phyloP scores from a whole-genome alignment of 2,329 filamentous ascomycete genomes.

The Pestalotiopsis sp. region DNA sequence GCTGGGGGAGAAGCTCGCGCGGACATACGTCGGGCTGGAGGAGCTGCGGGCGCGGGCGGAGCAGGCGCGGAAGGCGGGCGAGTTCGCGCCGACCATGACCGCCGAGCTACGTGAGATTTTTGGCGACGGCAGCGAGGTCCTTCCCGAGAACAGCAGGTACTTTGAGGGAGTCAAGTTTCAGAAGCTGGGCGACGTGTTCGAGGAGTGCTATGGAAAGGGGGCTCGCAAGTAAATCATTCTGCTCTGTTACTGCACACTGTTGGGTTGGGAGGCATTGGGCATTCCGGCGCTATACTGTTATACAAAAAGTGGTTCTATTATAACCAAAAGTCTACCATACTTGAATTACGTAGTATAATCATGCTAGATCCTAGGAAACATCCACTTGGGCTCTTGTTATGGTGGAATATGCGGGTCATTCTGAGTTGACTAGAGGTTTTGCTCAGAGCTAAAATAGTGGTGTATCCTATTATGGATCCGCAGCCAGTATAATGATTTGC shows the following conservation, averaged over 20 bases:
- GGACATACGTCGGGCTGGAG: neutral
- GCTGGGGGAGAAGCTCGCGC: constrained; percentile 1
- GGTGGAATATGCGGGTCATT: too few species aligned
- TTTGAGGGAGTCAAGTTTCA: constrained; percentile 8
- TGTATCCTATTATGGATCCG: too few species aligned
- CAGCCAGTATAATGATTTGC: too few species aligned
- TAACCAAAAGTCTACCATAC: too few species aligned
- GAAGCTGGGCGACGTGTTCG: neutral
- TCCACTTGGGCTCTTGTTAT: too few species aligned
- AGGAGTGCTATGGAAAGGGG: constrained; percentile 5
- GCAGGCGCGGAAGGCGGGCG: neutral
- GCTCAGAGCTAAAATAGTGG: too few species aligned
- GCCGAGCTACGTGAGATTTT: constrained; percentile 14
- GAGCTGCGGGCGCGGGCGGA: neutral
- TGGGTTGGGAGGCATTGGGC: neutral
- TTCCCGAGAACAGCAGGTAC: constrained; percentile 7
- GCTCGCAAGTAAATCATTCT: neutral
- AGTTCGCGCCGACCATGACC: neutral
- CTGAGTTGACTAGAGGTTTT: too few species aligned
- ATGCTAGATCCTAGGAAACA: too few species aligned
- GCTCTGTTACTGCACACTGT: neutral
- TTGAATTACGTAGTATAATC: too few species aligned
- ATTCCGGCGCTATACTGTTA: too few species aligned
- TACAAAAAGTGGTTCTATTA: too few species aligned
- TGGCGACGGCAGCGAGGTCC: constrained; percentile 13